Evolutionary conservation across 148 eudicot species (phyloP), one percentile per base, ranked within the genome.

Genomic region (Vaccinium macrocarpon): DNA sequence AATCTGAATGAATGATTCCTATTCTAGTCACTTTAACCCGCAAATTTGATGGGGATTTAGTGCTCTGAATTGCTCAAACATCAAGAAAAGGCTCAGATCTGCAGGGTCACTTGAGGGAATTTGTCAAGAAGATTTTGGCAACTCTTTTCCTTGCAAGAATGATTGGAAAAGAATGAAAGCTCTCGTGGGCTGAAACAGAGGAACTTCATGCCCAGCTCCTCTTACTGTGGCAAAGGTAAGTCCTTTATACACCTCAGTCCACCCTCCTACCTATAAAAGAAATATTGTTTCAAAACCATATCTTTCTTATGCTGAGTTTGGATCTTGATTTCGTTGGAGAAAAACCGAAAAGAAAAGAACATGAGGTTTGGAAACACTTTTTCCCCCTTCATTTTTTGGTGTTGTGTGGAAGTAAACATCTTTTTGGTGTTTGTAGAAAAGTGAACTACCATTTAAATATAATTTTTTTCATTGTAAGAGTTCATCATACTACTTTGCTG

Each of bases 121-220:
- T 46, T 81, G 35, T 72, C 76, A 71, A 13, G 38, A 49, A 49
- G 88, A 83, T 78, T 81, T 85, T n/a, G 91, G 91, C 27, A 89
- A 84, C 46, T 81, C 48, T 80, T 82, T 86, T 70, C 90, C 91
- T 1, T 79, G 76, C 79, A 91, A 81, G 81, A 91, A 91, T 66
- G 90, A 72, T 75, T 81, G 82, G 70, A 91, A 88, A 19, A 91
- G 82, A 53, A 57, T 52, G 48, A 88, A 86, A 55, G 89, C 91
- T 84, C 93, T 87, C 76, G 64, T 79, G 18, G 93, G 91, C 68
- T 91, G 88, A 84, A 86, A 80, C 77, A 88, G 55, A 52, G 93
- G 91, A 76, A 91, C 93, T 76, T 88, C 91, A 84, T 90, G 93
- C n/a, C 91, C 91, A 8, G 91, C 90, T 78, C 93, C 93, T 88